phyloP scores from a whole-genome alignment of 306 rosid genomes.

The Abrus precatorius region DNA sequence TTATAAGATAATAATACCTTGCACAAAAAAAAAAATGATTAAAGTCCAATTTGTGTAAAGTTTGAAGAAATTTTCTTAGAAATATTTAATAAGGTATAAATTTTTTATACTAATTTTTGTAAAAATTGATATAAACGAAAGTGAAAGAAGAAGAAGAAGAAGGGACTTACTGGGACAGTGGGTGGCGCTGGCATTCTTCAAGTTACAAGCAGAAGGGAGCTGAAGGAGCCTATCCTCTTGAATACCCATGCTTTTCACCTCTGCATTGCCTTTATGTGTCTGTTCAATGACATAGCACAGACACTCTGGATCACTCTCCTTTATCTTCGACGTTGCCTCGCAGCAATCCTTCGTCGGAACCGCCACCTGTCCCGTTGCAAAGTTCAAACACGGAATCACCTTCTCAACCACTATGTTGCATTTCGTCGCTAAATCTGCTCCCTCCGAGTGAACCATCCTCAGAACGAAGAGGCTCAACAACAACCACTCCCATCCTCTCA shows the following conservation, averaged over 20 bases:
- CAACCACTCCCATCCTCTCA: neutral
- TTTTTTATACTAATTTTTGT: too few relatives aligned
- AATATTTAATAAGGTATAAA: too few relatives aligned
- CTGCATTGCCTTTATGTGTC: slow-evolving; percentile 55
- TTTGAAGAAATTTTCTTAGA: too few relatives aligned
- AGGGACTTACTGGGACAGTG: slow-evolving; percentile 71
- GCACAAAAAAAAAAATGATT: too few relatives aligned
- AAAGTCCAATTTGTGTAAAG: too few relatives aligned
- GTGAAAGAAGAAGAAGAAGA: neutral
- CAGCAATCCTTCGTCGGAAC: slow-evolving; percentile 74
- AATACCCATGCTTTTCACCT: slow-evolving; percentile 65
- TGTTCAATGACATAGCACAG: slow-evolving; percentile 70
- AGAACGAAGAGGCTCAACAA: neutral
- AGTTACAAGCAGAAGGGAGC: slow-evolving; percentile 73
- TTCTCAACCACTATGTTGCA: slow-evolving; percentile 56
- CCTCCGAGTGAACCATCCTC: neutral
- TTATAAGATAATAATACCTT: too few relatives aligned
- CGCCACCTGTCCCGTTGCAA: slow-evolving; percentile 62
- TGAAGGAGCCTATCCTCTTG: slow-evolving; percentile 64
- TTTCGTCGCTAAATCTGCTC: slow-evolving; percentile 37
- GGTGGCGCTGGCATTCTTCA: slow-evolving; percentile 64
- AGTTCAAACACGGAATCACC: slow-evolving; percentile 64
- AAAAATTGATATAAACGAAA: too few relatives aligned
- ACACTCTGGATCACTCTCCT: slow-evolving; percentile 66
- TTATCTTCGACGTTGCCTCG: slow-evolving; percentile 53